These are phyloP conservation scores for Fusarium sp. DNA, from an alignment of 2,329 filamentous ascomycete genomes.

Conservation along the genomic window DNA sequence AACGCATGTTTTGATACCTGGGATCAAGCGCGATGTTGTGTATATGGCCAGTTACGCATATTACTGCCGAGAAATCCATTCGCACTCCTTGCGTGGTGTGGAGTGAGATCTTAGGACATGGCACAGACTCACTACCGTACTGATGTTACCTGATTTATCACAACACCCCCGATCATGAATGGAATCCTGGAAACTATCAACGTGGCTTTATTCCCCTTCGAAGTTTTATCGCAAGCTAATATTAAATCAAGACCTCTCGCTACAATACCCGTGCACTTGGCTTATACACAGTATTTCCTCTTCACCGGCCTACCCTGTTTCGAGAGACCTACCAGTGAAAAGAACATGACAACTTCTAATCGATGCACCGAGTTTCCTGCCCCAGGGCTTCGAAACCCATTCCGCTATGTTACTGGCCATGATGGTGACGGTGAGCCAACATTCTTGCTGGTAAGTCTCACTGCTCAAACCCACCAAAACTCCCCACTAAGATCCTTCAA, in stretches of 20 bases:
- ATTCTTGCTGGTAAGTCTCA: neutral
- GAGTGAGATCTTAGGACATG: neutral
- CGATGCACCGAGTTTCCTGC: neutral
- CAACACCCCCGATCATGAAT: rapidly evolving
- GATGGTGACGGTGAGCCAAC: neutral
- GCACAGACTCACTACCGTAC: neutral
- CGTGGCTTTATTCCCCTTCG: neutral
- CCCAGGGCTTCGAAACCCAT: neutral
- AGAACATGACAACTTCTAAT: neutral
- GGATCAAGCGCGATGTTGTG: neutral
- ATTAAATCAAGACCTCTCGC: neutral
- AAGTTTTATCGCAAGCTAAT: neutral
- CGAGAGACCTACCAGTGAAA: neutral
- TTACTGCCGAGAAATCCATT: neutral
- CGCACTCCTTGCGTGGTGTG: rapidly evolving
- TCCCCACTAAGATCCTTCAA: rapidly evolving
- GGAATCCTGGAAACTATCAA: no score
- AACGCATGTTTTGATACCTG: no score
- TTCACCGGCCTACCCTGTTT: neutral
- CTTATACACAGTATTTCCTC: no score
- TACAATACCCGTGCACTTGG: no score
- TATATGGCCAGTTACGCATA: rapidly evolving
- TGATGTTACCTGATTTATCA: neutral
- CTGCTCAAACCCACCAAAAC: rapidly evolving
- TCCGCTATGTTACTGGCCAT: neutral